A percentile compares a stretch with the other conserved stretches of the same genome.
Evolutionary conservation across 2,329 filamentous ascomycete species (phyloP).

Genomic region (Acrocalymma vagum): DNA sequence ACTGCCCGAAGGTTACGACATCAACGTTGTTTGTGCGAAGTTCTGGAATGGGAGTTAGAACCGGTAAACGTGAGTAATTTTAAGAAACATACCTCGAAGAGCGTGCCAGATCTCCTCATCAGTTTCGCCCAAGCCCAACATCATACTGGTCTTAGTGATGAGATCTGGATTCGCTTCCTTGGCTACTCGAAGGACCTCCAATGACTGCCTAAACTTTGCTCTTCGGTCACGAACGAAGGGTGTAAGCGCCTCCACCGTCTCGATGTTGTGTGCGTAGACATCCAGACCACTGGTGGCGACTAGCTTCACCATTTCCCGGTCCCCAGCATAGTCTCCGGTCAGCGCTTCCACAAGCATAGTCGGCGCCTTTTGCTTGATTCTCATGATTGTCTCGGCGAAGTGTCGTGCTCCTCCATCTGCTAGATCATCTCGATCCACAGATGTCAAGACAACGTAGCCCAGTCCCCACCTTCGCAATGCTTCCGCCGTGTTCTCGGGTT

Average conservation of each 20-base stretch:
- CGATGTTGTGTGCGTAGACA: slow-evolving; percentile 96
- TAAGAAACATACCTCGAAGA: slow-evolving; percentile 64
- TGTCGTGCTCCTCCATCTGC: slow-evolving; percentile 87
- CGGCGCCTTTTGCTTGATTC: slow-evolving; percentile 80
- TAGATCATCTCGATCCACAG: slow-evolving; percentile 92
- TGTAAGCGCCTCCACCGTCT: slow-evolving; percentile 91
- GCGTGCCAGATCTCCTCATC: slow-evolving; percentile 86
- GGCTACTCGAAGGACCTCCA: slow-evolving; percentile 80
- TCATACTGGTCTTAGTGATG: slow-evolving; percentile 98
- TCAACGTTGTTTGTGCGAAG: slow-evolving; percentile 84
- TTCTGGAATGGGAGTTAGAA: slow-evolving; percentile 57
- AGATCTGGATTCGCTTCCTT: slow-evolving; percentile 79
- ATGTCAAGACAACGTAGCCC: slow-evolving; percentile 94
- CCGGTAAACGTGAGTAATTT: neutral
- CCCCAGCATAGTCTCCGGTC: slow-evolving; percentile 86
- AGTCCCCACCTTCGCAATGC: slow-evolving; percentile 91
- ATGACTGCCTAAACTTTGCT: slow-evolving; percentile 86
- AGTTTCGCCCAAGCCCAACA: slow-evolving; percentile 93
- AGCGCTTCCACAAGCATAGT: slow-evolving; percentile 82
- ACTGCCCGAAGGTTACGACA: slow-evolving; percentile 98
- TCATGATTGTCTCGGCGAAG: slow-evolving; percentile 92
- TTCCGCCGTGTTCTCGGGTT: slow-evolving; percentile 96
- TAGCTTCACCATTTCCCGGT: slow-evolving; percentile 84
- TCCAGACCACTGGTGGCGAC: slow-evolving; percentile 90
- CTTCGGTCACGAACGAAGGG: slow-evolving; percentile 89